Conservation (phyloP, 768 basidiomycete genomes). For the Tephrocybe sp. region DNA sequence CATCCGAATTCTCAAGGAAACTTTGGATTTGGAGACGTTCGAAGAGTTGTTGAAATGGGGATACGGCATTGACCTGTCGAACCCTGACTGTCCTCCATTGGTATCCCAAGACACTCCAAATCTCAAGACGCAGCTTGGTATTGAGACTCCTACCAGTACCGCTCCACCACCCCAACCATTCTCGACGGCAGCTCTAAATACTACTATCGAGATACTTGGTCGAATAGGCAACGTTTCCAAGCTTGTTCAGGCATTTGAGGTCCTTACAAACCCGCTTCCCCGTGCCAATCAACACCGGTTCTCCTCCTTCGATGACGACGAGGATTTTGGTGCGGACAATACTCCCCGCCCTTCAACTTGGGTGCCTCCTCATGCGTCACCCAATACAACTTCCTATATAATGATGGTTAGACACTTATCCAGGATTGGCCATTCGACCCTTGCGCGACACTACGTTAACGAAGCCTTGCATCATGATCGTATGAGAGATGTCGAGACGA, state of each 20-base stretch:
- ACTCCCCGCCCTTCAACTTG: slow-evolving; percentile 28
- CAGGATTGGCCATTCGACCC: slow-evolving; percentile 39
- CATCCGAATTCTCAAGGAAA: slow-evolving; percentile 67
- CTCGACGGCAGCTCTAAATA: slow-evolving; percentile 68
- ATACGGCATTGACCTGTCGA: slow-evolving; percentile 75
- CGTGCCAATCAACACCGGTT: slow-evolving; percentile 43
- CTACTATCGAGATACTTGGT: slow-evolving; percentile 69
- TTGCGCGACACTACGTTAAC: slow-evolving; percentile 66
- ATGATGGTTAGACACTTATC: slow-evolving; percentile 60
- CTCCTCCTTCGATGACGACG: slow-evolving; percentile 65
- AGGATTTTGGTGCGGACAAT: slow-evolving; percentile 51
- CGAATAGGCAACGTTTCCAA: slow-evolving; percentile 56
- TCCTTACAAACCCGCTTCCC: slow-evolving; percentile 71
- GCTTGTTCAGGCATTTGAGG: slow-evolving; percentile 75
- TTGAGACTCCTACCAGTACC: neutral
- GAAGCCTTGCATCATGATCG: slow-evolving; percentile 50
- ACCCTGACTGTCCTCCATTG: slow-evolving; percentile 66
- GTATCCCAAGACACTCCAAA: slow-evolving; percentile 31
- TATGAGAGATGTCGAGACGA: slow-evolving; percentile 27
- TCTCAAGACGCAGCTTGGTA: slow-evolving; percentile 7
- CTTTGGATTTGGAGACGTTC: slow-evolving; percentile 53
- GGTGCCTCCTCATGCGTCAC: slow-evolving; percentile 41
- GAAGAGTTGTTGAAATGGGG: slow-evolving; percentile 59
- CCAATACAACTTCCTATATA: slow-evolving; percentile 68
- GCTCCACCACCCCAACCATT: slow-evolving; percentile 40